These are phyloP conservation scores for Penicillium robsamsonii DNA, from an alignment of 495 filamentous ascomycete species.

Conservation along the genomic window DNA sequence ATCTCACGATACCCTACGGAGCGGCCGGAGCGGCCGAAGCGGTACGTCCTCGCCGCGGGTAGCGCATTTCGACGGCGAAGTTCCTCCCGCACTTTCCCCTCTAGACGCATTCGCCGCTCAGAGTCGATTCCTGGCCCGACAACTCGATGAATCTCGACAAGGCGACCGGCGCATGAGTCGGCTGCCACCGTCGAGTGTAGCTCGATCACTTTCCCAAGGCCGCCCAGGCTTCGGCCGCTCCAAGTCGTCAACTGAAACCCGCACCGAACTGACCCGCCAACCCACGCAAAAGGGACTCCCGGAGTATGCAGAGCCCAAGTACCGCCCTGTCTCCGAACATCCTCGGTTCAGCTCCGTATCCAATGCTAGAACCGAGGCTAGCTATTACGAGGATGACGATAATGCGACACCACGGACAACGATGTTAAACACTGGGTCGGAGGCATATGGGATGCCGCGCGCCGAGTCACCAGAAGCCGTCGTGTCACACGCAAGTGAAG, in stretches of 20 bases:
- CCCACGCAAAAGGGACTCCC: constrained; percentile 47
- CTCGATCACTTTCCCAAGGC: constrained; percentile 65
- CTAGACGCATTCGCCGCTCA: constrained; percentile 92
- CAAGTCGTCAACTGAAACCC: constrained; percentile 37
- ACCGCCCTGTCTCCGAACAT: constrained; percentile 69
- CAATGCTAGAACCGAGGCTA: constrained; percentile 47
- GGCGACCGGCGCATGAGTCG: constrained; percentile 77
- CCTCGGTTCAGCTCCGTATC: constrained; percentile 67
- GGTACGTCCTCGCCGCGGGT: constrained; percentile 64
- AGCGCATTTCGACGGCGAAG: constrained; percentile 74
- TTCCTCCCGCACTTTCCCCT: constrained; percentile 88
- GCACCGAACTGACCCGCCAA: constrained; percentile 29
- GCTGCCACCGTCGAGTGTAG: constrained; percentile 76
- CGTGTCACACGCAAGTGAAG: constrained; percentile 13
- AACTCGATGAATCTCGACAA: constrained; percentile 71
- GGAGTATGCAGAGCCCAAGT: constrained; percentile 58
- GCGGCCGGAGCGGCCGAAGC: constrained; percentile 28
- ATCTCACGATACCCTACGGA: constrained; percentile 56
- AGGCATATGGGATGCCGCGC: constrained; percentile 45
- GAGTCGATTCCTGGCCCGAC: constrained; percentile 79
- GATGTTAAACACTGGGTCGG: constrained; percentile 18
- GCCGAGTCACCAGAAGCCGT: constrained; percentile 51
- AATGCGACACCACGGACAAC: constrained; percentile 32
- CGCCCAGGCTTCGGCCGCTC: constrained; percentile 75
- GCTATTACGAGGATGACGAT: constrained; percentile 28